Percentiles rank a stretch among this genome's conserved stretches.
These are phyloP conservation scores for Chaetomium fimeti DNA, from an alignment of 495 filamentous ascomycete genomes.

Conservation along the genomic window DNA sequence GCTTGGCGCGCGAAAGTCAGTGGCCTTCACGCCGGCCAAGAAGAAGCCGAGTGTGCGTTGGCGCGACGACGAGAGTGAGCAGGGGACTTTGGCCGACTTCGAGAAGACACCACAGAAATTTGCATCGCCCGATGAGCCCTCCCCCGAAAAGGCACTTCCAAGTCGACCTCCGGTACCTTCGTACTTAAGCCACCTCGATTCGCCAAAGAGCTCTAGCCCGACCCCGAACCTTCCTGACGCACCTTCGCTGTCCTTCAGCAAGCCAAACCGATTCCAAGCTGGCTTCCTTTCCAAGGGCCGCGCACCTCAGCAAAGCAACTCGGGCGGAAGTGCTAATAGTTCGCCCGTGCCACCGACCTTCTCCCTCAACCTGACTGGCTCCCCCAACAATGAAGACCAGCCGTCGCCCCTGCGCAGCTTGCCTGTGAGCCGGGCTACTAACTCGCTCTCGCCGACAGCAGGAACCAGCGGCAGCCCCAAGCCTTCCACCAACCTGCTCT, in stretches of 20 bases:
- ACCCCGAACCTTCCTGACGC: constrained; percentile 51
- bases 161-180: constrained; percentile 39
- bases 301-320: constrained; percentile 21
- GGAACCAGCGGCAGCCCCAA: constrained; percentile 29
- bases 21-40: constrained; percentile 75
- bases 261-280: constrained; percentile 80
- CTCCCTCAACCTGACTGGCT: constrained; percentile 60
- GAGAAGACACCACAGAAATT: constrained; percentile 78
- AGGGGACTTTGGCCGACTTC: constrained; percentile 79
- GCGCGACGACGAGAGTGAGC: constrained; percentile 85
- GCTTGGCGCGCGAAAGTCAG: constrained; percentile 66
- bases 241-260: constrained; percentile 47
- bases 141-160: constrained; percentile 36
- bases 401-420: constrained; percentile 52
- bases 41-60: constrained; percentile 87
- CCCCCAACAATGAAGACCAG: constrained; percentile 64
- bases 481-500: constrained; percentile 17
- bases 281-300: constrained; percentile 77
- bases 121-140: constrained; percentile 50
- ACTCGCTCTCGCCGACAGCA: constrained; percentile 41
- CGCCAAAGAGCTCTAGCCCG: constrained; percentile 57
- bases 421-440: constrained; percentile 42
- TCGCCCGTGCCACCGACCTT: constrained; percentile 67
- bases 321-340: constrained; percentile 43
- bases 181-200: constrained; percentile 44